phyloP scores from a whole-genome alignment of 2,329 filamentous ascomycete genomes.

The Epichloe gansuensis region DNA sequence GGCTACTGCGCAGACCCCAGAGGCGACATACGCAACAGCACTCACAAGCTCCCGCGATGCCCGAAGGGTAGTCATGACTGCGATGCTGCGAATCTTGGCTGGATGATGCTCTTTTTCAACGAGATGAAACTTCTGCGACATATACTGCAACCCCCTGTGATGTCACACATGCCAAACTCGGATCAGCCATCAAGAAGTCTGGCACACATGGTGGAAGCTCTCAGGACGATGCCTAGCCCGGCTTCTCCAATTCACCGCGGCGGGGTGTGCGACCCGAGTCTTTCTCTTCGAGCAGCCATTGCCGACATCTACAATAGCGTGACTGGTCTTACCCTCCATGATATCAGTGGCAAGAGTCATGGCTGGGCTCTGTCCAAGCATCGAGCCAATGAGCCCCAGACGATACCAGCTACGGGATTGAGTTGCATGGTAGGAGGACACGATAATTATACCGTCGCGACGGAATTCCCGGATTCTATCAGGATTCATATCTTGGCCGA shows the following conservation, averaged over 20 bases:
- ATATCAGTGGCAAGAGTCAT: constrained; percentile 34
- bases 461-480: constrained; percentile 24
- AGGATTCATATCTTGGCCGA: constrained; percentile 28
- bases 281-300: constrained; percentile 33
- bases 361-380: constrained; percentile 38
- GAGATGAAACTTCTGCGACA: constrained; percentile 32
- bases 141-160: constrained; percentile 22
- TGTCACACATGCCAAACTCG: constrained; percentile 13
- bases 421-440: constrained; percentile 19
- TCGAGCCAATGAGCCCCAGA: constrained; percentile 23
- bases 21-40: constrained; percentile 8
- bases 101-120: constrained; percentile 39
- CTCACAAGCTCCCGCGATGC: constrained; percentile 33
- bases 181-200: constrained; percentile 27
- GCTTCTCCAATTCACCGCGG: constrained; percentile 27
- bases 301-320: constrained; percentile 41
- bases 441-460: constrained; percentile 19
- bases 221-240: constrained; percentile 32
- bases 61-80: constrained; percentile 37
- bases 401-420: constrained; percentile 16
- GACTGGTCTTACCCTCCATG: constrained; percentile 33
- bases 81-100: constrained; percentile 41
- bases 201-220: constrained; percentile 30
- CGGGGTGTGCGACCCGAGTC: constrained; percentile 37
- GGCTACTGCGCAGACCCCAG: constrained; percentile 10